Percentiles rank a stretch among this genome's conserved stretches.
These are phyloP conservation scores for Leptodontidium sp. DNA, from an alignment of 2,329 filamentous ascomycete species.

Conservation along the genomic window DNA sequence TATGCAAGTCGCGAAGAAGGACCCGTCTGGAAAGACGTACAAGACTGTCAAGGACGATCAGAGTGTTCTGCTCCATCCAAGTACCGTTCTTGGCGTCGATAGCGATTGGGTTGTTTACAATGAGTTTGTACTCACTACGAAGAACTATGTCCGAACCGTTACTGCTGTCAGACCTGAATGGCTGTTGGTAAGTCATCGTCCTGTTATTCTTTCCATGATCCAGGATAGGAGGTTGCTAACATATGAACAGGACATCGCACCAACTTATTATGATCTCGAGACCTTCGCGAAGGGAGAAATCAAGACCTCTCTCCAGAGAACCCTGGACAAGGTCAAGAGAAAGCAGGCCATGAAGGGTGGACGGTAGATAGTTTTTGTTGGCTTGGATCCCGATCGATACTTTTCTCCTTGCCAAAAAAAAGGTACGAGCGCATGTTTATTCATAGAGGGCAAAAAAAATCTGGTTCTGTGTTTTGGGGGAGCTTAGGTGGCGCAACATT, in stretches of 20 bases:
- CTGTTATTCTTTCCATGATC: not conserved
- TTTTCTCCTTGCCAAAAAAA: not conserved
- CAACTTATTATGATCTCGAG: constrained; percentile 87
- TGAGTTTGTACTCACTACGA: constrained; percentile 96
- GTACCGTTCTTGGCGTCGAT: constrained; percentile 86
- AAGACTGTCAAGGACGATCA: constrained; percentile 97
- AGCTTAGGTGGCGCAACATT: constrained; percentile 6
- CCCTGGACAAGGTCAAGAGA: constrained; percentile 67
- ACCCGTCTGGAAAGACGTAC: constrained; percentile 88
- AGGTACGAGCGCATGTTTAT: not conserved
- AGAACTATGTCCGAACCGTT: constrained; percentile 97
- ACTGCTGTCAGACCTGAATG: constrained; percentile 93
- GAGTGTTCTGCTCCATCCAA: constrained; percentile 90
- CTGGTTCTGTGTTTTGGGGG: not conserved
- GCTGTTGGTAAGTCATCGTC: constrained; percentile 71
- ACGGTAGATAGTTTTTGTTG: constrained; percentile 17
- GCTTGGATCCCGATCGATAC: constrained; percentile 4
- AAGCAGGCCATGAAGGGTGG: constrained; percentile 50
- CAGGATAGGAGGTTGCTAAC: constrained; percentile 44
- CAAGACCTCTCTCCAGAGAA: constrained; percentile 69
- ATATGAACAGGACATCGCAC: constrained; percentile 82
- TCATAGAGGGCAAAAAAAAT: not conserved
- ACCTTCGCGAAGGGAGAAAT: constrained; percentile 88
- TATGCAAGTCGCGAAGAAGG: constrained; percentile 98
- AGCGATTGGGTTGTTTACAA: constrained; percentile 98